Evolutionary conservation across 768 basidiomycete species (phyloP), one percentile per base, ranked within the genome.

Genomic region (Tephrocybe sp.): DNA sequence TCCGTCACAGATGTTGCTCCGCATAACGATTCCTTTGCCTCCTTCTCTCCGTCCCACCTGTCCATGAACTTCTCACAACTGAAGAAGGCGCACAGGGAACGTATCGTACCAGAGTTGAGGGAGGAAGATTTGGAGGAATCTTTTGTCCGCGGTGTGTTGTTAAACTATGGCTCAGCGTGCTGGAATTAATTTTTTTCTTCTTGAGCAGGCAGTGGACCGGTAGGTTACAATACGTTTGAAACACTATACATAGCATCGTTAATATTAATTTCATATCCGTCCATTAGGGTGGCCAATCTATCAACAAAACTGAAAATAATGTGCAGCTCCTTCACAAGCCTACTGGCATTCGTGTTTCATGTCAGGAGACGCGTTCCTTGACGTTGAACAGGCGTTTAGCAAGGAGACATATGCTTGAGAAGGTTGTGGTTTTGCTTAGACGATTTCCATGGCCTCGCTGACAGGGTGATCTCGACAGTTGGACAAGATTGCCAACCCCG

Each of bases 261-360:
- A 52, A 59, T 59, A 60, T 63, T 60, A 52, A 58, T 59, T 57
- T 61, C 58, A 58, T 62, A 55, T 60, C 62, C 51, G 49, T 59
- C 31, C 62, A 31, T 39, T 60, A 79, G 78, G 94, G 94, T 23
- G 94, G 94, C n/a, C 94, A 98, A 75, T 93, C 92, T 22, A 85
- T 96, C 65, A 96, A 98, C 75, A 98, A 97, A 73, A 92, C 91
- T 53, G 80, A 87, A 73, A 85, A 94, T 68, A 89, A 91, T 62
- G 93, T 96, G 22, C 92, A 93, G 63, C 74, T 98, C 23, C 70
- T 92, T 35, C 94, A 98, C 65, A 87, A 84, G 58, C 93, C 94
- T 2, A 92, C 90, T 16, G 90, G 92, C 5, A 76, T 95, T 45
- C 84, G 94, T 34, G 88, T 96, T 12, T 73, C 82, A 3, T 93